phyloP scores from a whole-genome alignment of 192 early-diverging fungal species.

The Mortierella antarctica region DNA sequence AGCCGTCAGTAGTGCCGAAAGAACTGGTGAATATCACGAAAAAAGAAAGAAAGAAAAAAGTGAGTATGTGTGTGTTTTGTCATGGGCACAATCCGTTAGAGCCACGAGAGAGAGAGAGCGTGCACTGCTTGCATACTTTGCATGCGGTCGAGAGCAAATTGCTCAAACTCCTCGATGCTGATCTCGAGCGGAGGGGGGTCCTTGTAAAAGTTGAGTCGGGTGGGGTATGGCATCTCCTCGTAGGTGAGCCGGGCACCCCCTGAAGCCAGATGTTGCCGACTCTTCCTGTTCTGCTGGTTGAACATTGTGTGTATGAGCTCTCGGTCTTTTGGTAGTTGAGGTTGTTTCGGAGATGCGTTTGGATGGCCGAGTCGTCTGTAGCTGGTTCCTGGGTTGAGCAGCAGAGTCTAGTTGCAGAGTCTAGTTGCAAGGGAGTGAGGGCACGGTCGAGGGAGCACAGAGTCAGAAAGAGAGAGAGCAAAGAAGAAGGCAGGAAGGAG shows the following conservation, averaged over 20 bases:
- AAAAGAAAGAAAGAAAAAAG: background rate
- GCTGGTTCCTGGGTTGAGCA: too few species aligned
- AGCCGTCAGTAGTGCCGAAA: slow-evolving; percentile 86
- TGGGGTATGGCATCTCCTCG: slow-evolving; percentile 38
- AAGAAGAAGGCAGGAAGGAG: too few species aligned
- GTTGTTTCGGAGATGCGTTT: too few species aligned
- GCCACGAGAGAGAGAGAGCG: background rate
- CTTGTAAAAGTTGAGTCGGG: slow-evolving; percentile 76
- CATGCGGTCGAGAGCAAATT: slow-evolving; percentile 78
- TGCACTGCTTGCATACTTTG: slow-evolving; percentile 53
- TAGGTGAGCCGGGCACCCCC: slow-evolving; percentile 15
- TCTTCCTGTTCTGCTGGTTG: slow-evolving; percentile 29
- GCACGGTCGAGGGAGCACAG: too few species aligned
- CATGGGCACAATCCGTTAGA: background rate
- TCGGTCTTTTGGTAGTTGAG: too few species aligned
- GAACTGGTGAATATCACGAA: slow-evolving; percentile 60
- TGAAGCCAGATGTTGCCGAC: slow-evolving; percentile 11
- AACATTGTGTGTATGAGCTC: slow-evolving; percentile 28
- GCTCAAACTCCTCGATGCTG: slow-evolving; percentile 80
- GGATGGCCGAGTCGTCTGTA: too few species aligned
- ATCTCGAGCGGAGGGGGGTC: slow-evolving; percentile 72
- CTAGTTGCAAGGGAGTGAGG: too few species aligned
- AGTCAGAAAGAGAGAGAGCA: too few species aligned
- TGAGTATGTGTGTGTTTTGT: background rate
- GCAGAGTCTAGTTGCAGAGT: too few species aligned